phyloP scores from a whole-genome alignment of 1,284 basidiomycete genomes.

The Ustilago lituana region DNA sequence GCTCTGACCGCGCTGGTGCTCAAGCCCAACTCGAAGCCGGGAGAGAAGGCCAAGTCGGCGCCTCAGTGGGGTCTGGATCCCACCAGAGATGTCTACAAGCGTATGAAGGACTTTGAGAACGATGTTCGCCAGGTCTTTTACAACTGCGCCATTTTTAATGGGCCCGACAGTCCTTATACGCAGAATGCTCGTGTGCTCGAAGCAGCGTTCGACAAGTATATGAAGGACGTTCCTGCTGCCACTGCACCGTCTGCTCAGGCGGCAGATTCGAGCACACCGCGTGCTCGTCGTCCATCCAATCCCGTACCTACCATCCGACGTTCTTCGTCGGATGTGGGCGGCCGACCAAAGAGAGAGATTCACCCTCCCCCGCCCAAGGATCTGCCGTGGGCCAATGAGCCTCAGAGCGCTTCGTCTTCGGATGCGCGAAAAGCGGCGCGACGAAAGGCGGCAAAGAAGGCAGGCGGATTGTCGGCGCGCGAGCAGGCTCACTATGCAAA shows the following conservation, averaged over 20 bases:
- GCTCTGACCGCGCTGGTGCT: constrained; percentile 57
- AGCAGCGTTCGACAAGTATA: constrained; percentile 85
- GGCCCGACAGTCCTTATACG: constrained; percentile 81
- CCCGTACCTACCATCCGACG: constrained; percentile 82
- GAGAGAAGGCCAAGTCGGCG: constrained; percentile 60
- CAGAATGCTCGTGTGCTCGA: constrained; percentile 83
- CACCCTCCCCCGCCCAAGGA: constrained; percentile 94
- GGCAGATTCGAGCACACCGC: constrained; percentile 34
- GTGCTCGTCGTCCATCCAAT: constrained; percentile 76
- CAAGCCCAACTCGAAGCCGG: constrained; percentile 51
- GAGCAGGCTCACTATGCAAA: constrained; percentile 74
- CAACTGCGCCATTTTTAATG: constrained; percentile 93
- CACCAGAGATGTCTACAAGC: constrained; percentile 52
- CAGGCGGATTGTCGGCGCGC: constrained; percentile 46
- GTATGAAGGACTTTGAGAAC: constrained; percentile 52
- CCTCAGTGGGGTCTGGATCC: constrained; percentile 49
- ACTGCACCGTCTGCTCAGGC: constrained; percentile 65
- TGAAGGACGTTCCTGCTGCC: constrained; percentile 67
- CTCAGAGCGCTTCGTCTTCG: constrained; percentile 49
- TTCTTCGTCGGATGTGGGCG: constrained; percentile 72
- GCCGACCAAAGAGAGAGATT: constrained; percentile 95
- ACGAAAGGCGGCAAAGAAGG: constrained; percentile 48
- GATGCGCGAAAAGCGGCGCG: constrained; percentile 42
- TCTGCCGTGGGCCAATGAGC: constrained; percentile 79
- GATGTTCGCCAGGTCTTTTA: constrained; percentile 75